phyloP scores from a whole-genome alignment of 208 protist species.

The Trypanosoma lewisi region DNA sequence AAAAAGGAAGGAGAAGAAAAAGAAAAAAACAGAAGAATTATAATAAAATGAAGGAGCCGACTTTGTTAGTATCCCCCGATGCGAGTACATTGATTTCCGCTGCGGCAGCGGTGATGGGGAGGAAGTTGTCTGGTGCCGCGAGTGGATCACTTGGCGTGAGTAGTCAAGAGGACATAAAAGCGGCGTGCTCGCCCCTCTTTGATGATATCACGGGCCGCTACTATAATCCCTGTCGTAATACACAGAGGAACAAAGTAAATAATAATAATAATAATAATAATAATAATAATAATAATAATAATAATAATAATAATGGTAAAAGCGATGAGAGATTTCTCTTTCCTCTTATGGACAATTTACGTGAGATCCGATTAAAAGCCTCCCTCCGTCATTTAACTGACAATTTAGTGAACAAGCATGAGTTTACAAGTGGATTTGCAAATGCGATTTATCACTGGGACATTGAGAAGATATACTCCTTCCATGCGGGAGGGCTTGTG shows the following conservation, averaged over 20 bases:
- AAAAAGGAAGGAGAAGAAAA: constrained; percentile 1
- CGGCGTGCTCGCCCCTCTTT: constrained; percentile 36
- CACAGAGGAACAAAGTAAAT: background rate
- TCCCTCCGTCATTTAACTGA: constrained; percentile 35
- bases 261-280: background rate
- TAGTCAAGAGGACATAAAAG: constrained; percentile 18
- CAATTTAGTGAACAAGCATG: background rate
- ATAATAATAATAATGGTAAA: background rate
- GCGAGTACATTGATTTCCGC: no score
- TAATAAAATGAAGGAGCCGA: background rate
- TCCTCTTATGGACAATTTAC: constrained; percentile 52
- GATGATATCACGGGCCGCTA: constrained; percentile 35
- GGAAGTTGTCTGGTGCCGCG: no score
- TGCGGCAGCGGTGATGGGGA: no score
- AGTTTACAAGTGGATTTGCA: constrained; percentile 16
- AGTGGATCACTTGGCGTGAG: no score
- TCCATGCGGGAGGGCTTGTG: constrained; percentile 44
- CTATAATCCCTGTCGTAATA: constrained; percentile 43
- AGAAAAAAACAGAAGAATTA: background rate
- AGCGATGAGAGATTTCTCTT: constrained; percentile 19
- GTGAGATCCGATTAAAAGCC: constrained; percentile 32
- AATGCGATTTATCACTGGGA: constrained; percentile 38
- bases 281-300: background rate
- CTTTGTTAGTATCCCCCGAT: no score
- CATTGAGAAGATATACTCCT: constrained; percentile 35